These are phyloP conservation scores for Elaeis oleifera DNA, from an alignment of 202 grass and related monocot species.

Conservation along the genomic window DNA sequence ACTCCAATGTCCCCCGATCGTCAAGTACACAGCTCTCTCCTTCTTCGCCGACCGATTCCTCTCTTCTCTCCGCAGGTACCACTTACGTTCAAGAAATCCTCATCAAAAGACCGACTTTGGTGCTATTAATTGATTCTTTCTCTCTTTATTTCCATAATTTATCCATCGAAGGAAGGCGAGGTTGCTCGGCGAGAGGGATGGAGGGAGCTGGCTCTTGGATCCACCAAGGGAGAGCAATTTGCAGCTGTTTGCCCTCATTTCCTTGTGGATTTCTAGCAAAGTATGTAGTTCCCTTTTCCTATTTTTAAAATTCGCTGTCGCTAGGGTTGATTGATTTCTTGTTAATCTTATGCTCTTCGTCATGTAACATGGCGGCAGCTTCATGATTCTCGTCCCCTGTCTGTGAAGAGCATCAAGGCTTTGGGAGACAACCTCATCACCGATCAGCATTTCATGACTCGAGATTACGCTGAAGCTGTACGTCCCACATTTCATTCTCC, in stretches of 20 bases:
- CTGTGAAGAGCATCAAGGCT: constrained; percentile 78
- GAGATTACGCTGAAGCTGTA: constrained; percentile 59
- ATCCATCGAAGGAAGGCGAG: no score
- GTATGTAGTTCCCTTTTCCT: constrained; percentile 20
- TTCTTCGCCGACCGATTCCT: constrained; percentile 66
- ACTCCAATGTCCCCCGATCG: constrained; percentile 58
- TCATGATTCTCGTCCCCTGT: constrained; percentile 44
- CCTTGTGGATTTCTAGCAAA: constrained; percentile 84
- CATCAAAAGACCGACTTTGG: no score
- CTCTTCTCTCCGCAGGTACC: constrained; percentile 50
- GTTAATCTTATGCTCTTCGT: neutral
- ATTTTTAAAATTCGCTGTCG: neutral
- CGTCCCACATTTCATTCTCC: neutral
- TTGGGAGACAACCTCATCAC: constrained; percentile 55
- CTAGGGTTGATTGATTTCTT: neutral
- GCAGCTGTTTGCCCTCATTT: constrained; percentile 67
- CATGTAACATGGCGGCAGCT: constrained; percentile 31
- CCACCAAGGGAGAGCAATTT: constrained; percentile 80
- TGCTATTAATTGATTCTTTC: no score
- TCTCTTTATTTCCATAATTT: no score
- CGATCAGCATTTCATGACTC: constrained; percentile 80
- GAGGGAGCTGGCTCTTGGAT: constrained; percentile 48
- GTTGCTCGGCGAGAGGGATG: neutral
- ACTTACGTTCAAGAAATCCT: no score
- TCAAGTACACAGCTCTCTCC: constrained; percentile 66